Conservation (phyloP, 164 flowering plant genomes). For the Vitis riparia region DNA sequence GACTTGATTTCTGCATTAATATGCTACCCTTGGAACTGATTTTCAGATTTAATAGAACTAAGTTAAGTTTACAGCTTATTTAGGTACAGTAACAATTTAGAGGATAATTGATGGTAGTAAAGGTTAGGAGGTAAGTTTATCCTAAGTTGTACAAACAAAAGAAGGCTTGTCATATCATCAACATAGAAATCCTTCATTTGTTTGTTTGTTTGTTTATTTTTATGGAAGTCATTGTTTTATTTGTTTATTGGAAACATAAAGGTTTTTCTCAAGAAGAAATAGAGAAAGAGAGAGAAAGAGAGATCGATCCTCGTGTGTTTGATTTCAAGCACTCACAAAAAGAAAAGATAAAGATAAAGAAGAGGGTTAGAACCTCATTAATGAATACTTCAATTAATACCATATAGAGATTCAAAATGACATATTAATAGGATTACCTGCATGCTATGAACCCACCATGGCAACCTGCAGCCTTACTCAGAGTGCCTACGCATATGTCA, state of each 20-base stretch:
- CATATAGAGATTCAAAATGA: neutral
- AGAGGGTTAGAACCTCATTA: neutral
- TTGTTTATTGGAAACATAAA: no score
- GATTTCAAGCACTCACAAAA: no score
- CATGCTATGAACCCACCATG: constrained; percentile 95
- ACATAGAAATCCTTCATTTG: neutral
- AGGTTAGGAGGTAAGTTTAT: neutral
- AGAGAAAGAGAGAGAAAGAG: no score
- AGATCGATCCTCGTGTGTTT: no score
- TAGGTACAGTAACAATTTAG: no score
- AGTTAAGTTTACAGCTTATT: no score
- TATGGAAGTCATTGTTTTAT: no score
- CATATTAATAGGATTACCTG: constrained; percentile 51
- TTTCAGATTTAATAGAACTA: no score
- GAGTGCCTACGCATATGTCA: constrained; percentile 86
- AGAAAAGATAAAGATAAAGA: neutral
- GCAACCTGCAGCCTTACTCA: constrained; percentile 96
- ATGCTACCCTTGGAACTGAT: neutral
- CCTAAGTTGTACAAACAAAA: neutral
- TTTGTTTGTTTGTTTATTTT: neutral
- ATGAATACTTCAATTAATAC: neutral
- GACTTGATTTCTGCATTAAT: neutral
- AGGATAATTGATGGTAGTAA: neutral
- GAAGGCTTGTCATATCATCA: neutral
- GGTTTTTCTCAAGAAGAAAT: no score